phyloP scores from a whole-genome alignment of 148 eudicot genomes.

The Chenopodium formosanum region DNA sequence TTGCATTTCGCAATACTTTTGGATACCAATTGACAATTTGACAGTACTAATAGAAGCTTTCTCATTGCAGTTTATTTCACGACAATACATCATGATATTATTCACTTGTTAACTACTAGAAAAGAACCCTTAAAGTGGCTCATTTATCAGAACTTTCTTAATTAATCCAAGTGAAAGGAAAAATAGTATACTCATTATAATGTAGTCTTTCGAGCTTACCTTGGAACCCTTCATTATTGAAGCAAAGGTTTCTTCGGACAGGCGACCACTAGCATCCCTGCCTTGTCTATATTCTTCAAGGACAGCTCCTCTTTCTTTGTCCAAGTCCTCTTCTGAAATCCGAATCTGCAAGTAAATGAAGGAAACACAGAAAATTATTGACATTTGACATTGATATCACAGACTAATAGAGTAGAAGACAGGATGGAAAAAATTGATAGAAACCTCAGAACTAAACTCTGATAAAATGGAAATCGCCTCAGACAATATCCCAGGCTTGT shows the following conservation, averaged over 20 bases:
- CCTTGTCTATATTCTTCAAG: constrained; percentile 73
- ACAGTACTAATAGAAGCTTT: not conserved
- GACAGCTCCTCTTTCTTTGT: constrained; percentile 88
- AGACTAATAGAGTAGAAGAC: not conserved
- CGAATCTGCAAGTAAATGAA: constrained; percentile 48
- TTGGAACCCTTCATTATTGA: constrained; percentile 66
- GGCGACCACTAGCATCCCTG: constrained; percentile 70
- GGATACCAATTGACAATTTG: not conserved
- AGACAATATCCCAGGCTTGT: constrained; percentile 78
- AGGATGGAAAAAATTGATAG: not conserved
- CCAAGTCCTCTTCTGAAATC: constrained; percentile 68
- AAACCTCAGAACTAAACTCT: constrained; percentile 83
- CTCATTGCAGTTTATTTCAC: not conserved
- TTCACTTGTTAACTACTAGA: no score
- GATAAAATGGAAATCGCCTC: constrained; percentile 82
- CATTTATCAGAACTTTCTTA: no score
- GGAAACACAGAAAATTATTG: not conserved
- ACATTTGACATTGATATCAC: not conserved
- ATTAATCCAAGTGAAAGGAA: no score
- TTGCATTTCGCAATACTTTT: not conserved
- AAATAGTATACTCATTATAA: no score
- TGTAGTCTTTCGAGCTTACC: constrained; percentile 30
- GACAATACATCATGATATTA: not conserved
- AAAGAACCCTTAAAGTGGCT: no score
- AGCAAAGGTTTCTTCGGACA: constrained; percentile 68